These are phyloP conservation scores for Lupinus albus DNA, from an alignment of 306 rosid genomes.

Conservation along the genomic window DNA sequence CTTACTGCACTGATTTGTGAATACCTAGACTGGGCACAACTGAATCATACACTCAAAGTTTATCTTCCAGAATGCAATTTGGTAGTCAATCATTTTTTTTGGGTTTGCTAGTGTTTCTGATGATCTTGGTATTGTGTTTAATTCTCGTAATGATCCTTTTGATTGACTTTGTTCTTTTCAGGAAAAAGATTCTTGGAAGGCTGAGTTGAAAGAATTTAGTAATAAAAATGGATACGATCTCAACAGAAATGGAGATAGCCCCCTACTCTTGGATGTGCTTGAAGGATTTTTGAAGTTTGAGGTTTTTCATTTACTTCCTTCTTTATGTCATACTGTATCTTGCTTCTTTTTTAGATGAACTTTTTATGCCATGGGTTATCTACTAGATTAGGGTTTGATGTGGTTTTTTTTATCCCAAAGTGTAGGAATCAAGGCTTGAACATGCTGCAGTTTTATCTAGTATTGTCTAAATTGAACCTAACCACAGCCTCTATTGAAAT, in stretches of 20 bases:
- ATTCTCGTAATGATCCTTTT: neutral
- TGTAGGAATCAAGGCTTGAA: constrained; percentile 2
- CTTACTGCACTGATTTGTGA: constrained; percentile 90
- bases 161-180: constrained; percentile 43
- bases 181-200: constrained; percentile 95
- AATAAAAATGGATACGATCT: constrained; percentile 93
- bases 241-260: constrained; percentile 91
- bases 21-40: constrained; percentile 97
- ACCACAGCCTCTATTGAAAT: neutral
- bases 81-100: constrained; percentile 55
- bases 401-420: neutral
- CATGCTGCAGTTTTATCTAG: constrained; percentile 1
- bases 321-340: neutral
- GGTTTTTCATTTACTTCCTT: constrained; percentile 55
- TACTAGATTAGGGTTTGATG: constrained; percentile 22
- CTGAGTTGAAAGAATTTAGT: constrained; percentile 91
- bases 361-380: constrained; percentile 9
- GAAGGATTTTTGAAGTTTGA: constrained; percentile 98
- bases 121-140: constrained; percentile 18
- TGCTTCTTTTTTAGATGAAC: neutral
- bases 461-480: neutral
- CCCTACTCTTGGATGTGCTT: constrained; percentile 94
- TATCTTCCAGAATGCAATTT: constrained; percentile 96
- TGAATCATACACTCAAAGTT: constrained; percentile 87
- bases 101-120: neutral